Percentiles rank a stretch among this genome's conserved stretches.
Evolutionary conservation across 31 red algal genomes (phyloP).

Genomic region (Bonnemaisonia californica): DNA sequence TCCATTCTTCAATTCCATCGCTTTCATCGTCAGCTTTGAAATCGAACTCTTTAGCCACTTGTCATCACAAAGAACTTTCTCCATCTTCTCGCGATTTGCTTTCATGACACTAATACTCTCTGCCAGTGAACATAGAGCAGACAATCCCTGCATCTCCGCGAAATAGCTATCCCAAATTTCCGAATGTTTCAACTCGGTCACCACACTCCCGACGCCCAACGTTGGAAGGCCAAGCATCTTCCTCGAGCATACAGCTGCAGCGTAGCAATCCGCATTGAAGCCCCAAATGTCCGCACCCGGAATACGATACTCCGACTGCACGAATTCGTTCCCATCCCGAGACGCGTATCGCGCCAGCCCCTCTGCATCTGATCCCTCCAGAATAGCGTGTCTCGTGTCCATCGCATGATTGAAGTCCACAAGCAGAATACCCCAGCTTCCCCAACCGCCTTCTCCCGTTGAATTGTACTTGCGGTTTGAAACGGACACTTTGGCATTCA

Average conservation of each 20-base stretch:
- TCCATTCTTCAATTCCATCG: conserved; percentile 5
- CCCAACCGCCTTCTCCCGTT: conserved; percentile 39
- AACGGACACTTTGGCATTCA: conserved; percentile 10
- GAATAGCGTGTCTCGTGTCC: conserved; percentile 23
- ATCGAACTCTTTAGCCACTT: conserved; percentile 20
- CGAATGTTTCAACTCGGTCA: conserved; percentile 20
- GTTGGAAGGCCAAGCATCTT: conserved; percentile 39
- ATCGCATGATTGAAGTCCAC: conserved; percentile 61
- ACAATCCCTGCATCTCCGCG: conserved; percentile 16
- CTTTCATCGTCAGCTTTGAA: conserved; percentile 13
- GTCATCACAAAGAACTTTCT: conserved; percentile 17
- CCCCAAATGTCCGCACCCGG: conserved; percentile 23
- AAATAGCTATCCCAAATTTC: conserved; percentile 46
- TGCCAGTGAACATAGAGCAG: neutral
- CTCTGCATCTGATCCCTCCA: neutral
- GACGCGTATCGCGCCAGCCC: conserved; percentile 21
- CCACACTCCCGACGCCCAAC: neutral
- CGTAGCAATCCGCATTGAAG: conserved; percentile 69
- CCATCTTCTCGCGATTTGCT: conserved; percentile 41
- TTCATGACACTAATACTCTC: conserved; percentile 33
- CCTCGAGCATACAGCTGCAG: conserved; percentile 35
- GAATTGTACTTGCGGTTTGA: conserved; percentile 18
- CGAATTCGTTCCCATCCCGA: conserved; percentile 13
- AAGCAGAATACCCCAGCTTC: conserved; percentile 37
- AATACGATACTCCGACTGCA: conserved; percentile 37